phyloP scores from a whole-genome alignment of 2,329 filamentous ascomycete genomes.

The Pseudogymnoascus sp. region DNA sequence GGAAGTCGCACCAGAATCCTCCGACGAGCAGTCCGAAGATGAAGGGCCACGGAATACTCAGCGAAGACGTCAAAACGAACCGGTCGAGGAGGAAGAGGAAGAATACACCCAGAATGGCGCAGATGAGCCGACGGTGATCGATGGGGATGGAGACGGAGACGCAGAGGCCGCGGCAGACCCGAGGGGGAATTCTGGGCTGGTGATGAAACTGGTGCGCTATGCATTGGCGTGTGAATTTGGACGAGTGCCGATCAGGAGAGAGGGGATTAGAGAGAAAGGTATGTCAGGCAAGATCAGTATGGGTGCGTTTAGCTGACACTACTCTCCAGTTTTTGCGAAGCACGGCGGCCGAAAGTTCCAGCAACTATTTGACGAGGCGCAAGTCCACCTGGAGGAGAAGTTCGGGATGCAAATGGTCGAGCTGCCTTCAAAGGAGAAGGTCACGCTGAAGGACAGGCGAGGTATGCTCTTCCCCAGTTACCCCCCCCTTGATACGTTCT shows the following conservation, averaged over 20 bases:
- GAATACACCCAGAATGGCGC: constrained; percentile 20
- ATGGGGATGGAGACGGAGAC: constrained; percentile 22
- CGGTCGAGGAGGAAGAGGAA: constrained; percentile 20
- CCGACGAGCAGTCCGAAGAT: constrained; percentile 22
- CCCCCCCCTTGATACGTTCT: not conserved
- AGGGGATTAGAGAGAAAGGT: constrained; percentile 58
- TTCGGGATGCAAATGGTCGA: constrained; percentile 95
- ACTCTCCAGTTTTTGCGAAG: constrained; percentile 52
- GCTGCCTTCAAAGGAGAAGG: constrained; percentile 71
- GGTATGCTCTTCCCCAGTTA: constrained; percentile 37
- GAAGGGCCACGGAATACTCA: constrained; percentile 20
- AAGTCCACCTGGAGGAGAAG: constrained; percentile 56
- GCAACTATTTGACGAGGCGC: constrained; percentile 66
- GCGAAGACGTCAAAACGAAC: constrained; percentile 14
- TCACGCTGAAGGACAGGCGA: constrained; percentile 70
- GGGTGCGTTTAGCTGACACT: not conserved
- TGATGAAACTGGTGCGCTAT: constrained; percentile 61
- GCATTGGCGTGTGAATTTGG: constrained; percentile 58
- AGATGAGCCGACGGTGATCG: constrained; percentile 16
- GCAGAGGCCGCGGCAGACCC: constrained; percentile 28
- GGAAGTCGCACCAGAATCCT: constrained; percentile 18
- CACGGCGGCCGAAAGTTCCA: constrained; percentile 60
- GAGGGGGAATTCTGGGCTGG: constrained; percentile 30
- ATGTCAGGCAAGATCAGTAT: constrained; percentile 9
- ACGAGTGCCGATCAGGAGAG: constrained; percentile 48